Base-by-base conservation (phyloP, 768 basidiomycete genomes). In the Russula virescens region DNA sequence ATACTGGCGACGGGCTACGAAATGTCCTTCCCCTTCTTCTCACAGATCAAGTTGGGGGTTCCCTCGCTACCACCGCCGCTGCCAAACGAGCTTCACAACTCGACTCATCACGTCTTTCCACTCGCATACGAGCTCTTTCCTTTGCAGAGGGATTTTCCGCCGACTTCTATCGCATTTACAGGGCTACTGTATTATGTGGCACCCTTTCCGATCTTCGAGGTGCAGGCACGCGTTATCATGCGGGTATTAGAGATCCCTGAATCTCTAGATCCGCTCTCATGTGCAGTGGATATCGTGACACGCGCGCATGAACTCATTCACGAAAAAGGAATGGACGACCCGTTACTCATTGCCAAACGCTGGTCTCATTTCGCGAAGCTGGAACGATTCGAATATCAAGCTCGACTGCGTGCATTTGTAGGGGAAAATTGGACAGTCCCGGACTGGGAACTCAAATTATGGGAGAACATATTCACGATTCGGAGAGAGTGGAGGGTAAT, bases 1-100 rank as follows among this genome's bases (percentile, higher is more conserved):
- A 83, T 91, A 56, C 74, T 92, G 19, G 91, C 89, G 2, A 94
- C 91, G 2, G 91, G 91, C 13, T 94, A 87, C 70, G 75, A 86
- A 55, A 73, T 81, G 48, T 74, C 80, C 14, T 83, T 85, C 66
- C 86, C 87, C 0, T 91, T 91, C 73, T 74, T 93, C 50, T 68
- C 73, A 45, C 69, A 81, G 14, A 69, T 79, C 31, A 71, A 68
- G 8, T 55, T 60, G 2, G 71, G 67, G 0, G 52, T 79, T 18
- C 80, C 82, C 13, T 79, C 82, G 2, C 68, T 77, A 5, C 70
- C 77, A 19, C 79, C 83, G 42, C 79, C 82, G 4, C 70, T 87
- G 19, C 83, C 84, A 1, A 51, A 65, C 11, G 73, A 78, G 9
- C 72, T 90, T 42, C 77, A 79, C 74, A 90, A 91, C 71, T 85